Base-by-base conservation (phyloP, 768 basidiomycete species). In the Piloderma croceum region DNA sequence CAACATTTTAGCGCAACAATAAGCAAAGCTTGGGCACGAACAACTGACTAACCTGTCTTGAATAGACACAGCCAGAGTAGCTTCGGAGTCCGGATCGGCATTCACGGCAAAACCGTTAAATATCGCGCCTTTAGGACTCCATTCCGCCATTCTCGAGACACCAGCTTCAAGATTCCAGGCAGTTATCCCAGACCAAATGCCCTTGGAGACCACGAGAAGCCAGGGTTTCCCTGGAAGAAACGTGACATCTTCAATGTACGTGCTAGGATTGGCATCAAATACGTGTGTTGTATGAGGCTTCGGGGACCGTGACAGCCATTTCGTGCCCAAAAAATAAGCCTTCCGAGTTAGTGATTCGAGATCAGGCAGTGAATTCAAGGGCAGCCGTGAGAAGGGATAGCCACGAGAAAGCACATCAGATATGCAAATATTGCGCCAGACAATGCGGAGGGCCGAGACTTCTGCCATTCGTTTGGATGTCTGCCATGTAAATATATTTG, bases 161-260 rank as follows among this genome's bases (percentile, higher is more conserved):
- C 6, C 24, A 18, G 34, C 20, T 12, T 36, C 44, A 18, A 76
- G 48, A 40, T 76, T 67, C 77, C 82, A 81, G 15, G 79, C 49
- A 1, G 68, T 63, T 34, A 83, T 48, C 13, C 66, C 62, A 29
- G 76, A 76, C 82, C 82, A 84, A 36, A 84, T 72, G 5, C 69
- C 67, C 44, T 73, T 74, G 3, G 77, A 77, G 7, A 78, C 65
- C 6, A 74, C 74, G 41, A 81, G 37, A 3, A 83, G 38, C 56
- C 74, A 69, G 32, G 55, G 60, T 27, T 57, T 57, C 5, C 69
- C 69, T 6, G 71, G 73, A 0, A 83, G 41, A 47, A 84, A 76
- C 11, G 64, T 70, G 12, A 83, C 63, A 9, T 77, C 68, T 11
- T 72, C 69, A 12, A 84, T 65, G 1, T 67, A 56, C 0, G 69